phyloP scores from a whole-genome alignment of 345 rosid genomes.

The Excoecaria cochinchinensis region DNA sequence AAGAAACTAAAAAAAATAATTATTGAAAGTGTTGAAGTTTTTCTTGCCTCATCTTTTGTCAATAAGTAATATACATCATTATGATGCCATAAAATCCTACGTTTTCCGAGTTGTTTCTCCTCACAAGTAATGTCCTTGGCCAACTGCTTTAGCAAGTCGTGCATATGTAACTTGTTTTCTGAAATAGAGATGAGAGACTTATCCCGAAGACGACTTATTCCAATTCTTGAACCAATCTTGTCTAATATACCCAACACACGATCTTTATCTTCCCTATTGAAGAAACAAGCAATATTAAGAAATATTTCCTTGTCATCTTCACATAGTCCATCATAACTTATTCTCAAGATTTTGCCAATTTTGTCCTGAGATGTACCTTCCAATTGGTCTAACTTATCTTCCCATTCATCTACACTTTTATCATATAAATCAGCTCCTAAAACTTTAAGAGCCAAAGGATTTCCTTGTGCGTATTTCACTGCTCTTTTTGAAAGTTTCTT shows the following conservation, averaged over 20 bases:
- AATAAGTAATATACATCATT: not conserved
- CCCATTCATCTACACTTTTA: not conserved
- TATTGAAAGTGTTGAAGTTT: not conserved
- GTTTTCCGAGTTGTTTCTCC: not conserved
- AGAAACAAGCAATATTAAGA: not conserved
- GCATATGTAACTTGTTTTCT: not conserved
- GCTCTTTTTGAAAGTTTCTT: not conserved
- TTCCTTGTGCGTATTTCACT: not conserved
- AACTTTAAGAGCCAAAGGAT: conserved; percentile 4
- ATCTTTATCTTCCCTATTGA: not conserved
- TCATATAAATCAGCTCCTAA: not conserved
- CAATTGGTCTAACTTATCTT: not conserved
- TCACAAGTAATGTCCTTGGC: not conserved
- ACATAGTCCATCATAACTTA: not conserved
- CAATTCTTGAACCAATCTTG: not conserved
- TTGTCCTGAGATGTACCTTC: not conserved
- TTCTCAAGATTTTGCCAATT: not conserved
- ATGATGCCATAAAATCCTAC: not conserved
- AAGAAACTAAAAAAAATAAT: not conserved
- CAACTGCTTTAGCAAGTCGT: not conserved
- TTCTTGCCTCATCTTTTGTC: conserved; percentile 3
- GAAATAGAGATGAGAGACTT: not conserved
- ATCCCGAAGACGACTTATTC: not conserved
- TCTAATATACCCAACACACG: not conserved
- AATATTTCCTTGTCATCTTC: not conserved